Conservation (phyloP, 257 asterid genomes). For the Plectranthus barbatus region DNA sequence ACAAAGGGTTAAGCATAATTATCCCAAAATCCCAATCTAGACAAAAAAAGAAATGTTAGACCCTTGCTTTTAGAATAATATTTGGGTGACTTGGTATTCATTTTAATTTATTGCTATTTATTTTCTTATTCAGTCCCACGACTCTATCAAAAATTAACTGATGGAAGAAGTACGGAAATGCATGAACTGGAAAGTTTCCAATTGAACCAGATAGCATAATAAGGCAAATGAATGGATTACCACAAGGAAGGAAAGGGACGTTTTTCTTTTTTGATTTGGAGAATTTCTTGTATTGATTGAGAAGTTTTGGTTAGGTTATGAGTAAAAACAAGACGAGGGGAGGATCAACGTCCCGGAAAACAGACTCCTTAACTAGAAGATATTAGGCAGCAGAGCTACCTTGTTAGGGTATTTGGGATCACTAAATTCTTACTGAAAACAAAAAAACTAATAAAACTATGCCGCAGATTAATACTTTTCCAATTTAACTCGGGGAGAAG, state of each 20-base stretch:
- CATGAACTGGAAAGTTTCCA: too few relatives aligned
- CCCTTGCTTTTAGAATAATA: too few relatives aligned
- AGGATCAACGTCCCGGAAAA: not conserved
- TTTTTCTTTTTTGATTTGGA: not conserved
- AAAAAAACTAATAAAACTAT: not conserved
- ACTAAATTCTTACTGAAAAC: not conserved
- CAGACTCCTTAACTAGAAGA: not conserved
- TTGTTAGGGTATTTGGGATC: not conserved
- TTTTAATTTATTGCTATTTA: too few relatives aligned
- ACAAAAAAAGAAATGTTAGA: too few relatives aligned
- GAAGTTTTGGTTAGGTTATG: too few relatives aligned
- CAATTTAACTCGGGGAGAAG: too few relatives aligned
- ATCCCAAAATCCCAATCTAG: too few relatives aligned
- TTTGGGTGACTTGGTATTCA: too few relatives aligned
- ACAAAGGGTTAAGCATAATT: not conserved
- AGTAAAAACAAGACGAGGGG: not conserved
- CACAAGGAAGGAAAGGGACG: not conserved
- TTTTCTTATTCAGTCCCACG: too few relatives aligned
- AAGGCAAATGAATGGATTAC: not conserved
- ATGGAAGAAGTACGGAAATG: too few relatives aligned
- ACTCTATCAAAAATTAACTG: too few relatives aligned
- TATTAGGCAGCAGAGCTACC: not conserved
- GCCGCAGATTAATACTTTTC: not conserved
- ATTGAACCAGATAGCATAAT: too few relatives aligned
- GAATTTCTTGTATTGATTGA: not conserved